These are phyloP conservation scores for Petrea volubilis DNA, from an alignment of 257 asterid species.

Conservation along the genomic window DNA sequence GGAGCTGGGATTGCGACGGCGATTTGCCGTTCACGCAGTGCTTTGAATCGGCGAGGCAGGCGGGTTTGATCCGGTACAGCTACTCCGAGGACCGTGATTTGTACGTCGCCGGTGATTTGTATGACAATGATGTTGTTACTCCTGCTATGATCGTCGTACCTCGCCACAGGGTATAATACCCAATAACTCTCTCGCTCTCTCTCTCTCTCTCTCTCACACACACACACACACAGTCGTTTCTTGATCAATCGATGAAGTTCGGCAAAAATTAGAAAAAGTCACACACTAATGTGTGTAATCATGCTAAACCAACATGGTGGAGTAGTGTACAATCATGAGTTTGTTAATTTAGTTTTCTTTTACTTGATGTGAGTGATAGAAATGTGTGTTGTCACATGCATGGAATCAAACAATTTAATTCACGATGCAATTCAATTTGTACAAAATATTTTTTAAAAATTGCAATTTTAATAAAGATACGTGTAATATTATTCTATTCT, in stretches of 20 bases:
- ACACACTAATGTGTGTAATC: not conserved
- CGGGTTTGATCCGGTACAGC: slow-evolving; percentile 50
- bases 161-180: slow-evolving; percentile 48
- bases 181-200: not conserved
- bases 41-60: slow-evolving; percentile 68
- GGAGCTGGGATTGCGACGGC: slow-evolving; percentile 78
- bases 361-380: too few relatives aligned
- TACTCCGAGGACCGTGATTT: slow-evolving; percentile 65
- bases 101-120: slow-evolving; percentile 81
- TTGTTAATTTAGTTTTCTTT: too few relatives aligned
- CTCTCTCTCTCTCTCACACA: too few relatives aligned
- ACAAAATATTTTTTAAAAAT: too few relatives aligned
- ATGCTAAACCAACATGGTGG: not conserved
- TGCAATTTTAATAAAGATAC: too few relatives aligned
- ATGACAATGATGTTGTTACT: slow-evolving; percentile 57
- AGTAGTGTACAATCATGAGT: too few relatives aligned
- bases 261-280: not conserved
- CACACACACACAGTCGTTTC: too few relatives aligned
- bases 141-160: slow-evolving; percentile 86
- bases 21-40: slow-evolving; percentile 67
- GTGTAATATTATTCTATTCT: too few relatives aligned
- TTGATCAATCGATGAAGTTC: not conserved
- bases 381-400: too few relatives aligned
- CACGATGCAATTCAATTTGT: too few relatives aligned
- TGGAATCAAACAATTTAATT: too few relatives aligned